phyloP scores from a whole-genome alignment of 202 grass and related monocot genomes.

The Zizania palustris region DNA sequence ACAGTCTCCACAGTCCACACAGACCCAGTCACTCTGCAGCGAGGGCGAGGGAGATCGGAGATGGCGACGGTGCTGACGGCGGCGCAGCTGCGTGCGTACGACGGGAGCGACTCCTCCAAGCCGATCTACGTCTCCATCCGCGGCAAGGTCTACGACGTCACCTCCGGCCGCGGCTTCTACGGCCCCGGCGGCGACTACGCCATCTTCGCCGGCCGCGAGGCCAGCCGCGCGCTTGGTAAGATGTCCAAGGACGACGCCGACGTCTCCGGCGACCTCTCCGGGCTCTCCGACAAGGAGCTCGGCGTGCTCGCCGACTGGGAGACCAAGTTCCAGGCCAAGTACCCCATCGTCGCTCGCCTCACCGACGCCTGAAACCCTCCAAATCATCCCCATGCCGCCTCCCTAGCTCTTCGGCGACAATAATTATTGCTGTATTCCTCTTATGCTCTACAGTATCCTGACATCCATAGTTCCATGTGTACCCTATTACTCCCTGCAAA shows the following conservation, averaged over 20 bases:
- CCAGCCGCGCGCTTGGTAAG: constrained; percentile 83
- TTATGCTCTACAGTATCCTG: not conserved
- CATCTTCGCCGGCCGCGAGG: constrained; percentile 84
- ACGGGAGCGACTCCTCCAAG: constrained; percentile 74
- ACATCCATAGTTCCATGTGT: not conserved
- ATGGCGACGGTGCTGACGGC: constrained; percentile 75
- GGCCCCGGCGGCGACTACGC: constrained; percentile 83
- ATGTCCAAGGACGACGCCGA: constrained; percentile 82
- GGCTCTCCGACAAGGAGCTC: constrained; percentile 83
- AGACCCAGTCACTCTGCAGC: no score
- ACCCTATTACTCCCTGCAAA: not conserved
- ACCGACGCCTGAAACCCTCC: not conserved
- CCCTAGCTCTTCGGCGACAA: not conserved
- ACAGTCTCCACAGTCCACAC: not conserved
- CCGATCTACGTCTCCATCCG: constrained; percentile 90
- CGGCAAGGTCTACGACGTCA: constrained; percentile 88
- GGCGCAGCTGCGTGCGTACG: constrained; percentile 75
- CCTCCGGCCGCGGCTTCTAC: constrained; percentile 82
- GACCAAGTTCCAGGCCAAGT: constrained; percentile 95
- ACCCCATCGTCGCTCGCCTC: constrained; percentile 74
- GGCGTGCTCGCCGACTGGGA: constrained; percentile 87
- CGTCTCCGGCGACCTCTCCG: constrained; percentile 67
- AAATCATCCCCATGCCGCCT: not conserved
- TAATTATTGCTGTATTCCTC: not conserved
- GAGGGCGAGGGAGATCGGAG: not conserved